These are phyloP conservation scores for Nemania bipapillata DNA, from an alignment of 2,329 filamentous ascomycete species.

Conservation along the genomic window DNA sequence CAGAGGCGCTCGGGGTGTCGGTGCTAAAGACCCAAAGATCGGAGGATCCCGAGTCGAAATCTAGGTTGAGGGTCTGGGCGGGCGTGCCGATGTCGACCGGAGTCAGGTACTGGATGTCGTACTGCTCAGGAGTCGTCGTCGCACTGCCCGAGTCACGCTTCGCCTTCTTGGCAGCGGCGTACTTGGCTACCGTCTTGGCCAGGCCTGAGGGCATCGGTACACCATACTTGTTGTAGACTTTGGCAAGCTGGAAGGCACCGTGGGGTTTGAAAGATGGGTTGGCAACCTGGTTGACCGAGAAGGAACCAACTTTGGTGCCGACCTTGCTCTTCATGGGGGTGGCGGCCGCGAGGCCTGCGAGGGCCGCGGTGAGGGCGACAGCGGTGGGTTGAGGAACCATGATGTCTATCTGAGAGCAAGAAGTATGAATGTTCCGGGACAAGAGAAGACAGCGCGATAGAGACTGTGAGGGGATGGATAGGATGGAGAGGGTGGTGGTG, in stretches of 20 bases:
- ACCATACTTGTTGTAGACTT: conserved; percentile 50
- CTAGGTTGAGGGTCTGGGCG: conserved; percentile 51
- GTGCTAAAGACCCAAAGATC: conserved; percentile 53
- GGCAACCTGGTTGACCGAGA: conserved; percentile 45
- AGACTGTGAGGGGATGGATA: neutral
- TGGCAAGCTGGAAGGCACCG: conserved; percentile 46
- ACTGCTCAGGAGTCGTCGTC: conserved; percentile 45
- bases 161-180: conserved; percentile 37
- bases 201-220: conserved; percentile 44
- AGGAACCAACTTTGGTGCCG: conserved; percentile 42
- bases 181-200: conserved; percentile 42
- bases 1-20: conserved; percentile 38
- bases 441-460: neutral
- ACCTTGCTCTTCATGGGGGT: conserved; percentile 40
- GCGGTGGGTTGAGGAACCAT: conserved; percentile 35
- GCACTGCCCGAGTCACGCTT: conserved; percentile 46
- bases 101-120: conserved; percentile 50
- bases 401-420: conserved; percentile 11
- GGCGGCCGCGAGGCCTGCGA: conserved; percentile 45
- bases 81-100: conserved; percentile 51
- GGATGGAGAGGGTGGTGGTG: conserved; percentile 22
- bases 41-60: conserved; percentile 53
- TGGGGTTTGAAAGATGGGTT: conserved; percentile 46
- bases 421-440: conserved; percentile 16
- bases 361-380: conserved; percentile 38